Evolutionary conservation across 768 basidiomycete genomes (phyloP).

Genomic region (Collybia sp.): DNA sequence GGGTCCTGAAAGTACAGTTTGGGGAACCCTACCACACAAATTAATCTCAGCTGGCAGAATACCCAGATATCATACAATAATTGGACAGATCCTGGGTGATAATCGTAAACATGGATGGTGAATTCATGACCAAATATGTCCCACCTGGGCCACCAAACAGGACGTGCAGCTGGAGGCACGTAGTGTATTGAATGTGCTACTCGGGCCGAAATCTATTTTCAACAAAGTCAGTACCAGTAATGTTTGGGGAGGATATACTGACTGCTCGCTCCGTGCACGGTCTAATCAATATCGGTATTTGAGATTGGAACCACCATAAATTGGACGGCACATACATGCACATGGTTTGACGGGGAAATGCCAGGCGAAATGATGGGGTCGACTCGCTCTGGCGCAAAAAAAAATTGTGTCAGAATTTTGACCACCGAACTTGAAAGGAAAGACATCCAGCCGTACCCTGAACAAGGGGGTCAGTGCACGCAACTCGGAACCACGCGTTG

Average conservation of each 20-base stretch:
- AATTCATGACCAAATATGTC: neutral
- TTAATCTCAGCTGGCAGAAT: no score
- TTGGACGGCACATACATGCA: constrained; percentile 26
- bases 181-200: constrained; percentile 27
- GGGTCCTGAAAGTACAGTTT: constrained; percentile 39
- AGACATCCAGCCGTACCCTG: constrained; percentile 18
- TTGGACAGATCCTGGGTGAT: constrained; percentile 29
- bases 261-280: constrained; percentile 35
- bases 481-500: constrained; percentile 36
- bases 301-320: neutral
- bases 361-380: constrained; percentile 34
- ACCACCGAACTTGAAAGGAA: neutral
- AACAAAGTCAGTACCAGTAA: neutral
- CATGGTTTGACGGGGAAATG: constrained; percentile 29
- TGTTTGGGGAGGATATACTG: constrained; percentile 1
- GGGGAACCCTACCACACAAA: constrained; percentile 27
- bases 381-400: constrained; percentile 23
- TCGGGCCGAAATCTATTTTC: constrained; percentile 27
- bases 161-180: constrained; percentile 32
- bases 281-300: constrained; percentile 14
- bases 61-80: constrained; percentile 24
- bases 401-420: neutral
- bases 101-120: neutral
- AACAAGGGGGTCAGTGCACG: constrained; percentile 34
- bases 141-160: constrained; percentile 29